phyloP scores from a whole-genome alignment of 2,329 filamentous ascomycete species.

The Ascochyta fabae region DNA sequence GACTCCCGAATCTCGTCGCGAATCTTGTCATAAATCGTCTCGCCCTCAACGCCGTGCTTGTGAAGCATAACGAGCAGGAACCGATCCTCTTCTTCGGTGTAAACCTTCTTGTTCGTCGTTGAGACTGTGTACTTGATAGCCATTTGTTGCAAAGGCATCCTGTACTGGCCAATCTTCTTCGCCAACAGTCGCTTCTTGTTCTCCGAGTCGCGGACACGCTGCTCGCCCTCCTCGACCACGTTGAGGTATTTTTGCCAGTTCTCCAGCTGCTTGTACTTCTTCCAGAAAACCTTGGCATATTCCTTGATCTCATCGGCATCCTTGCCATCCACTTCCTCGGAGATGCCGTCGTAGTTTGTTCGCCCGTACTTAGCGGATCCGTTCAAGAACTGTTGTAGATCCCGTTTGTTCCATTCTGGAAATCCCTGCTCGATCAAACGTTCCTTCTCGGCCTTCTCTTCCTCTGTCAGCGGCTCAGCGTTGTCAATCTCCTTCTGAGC shows the following conservation, averaged over 20 bases:
- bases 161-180: slow-evolving; percentile 95
- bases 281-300: slow-evolving; percentile 96
- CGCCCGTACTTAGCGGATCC: slow-evolving; percentile 92
- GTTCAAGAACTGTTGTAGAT: slow-evolving; percentile 98
- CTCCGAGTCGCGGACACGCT: slow-evolving; percentile 84
- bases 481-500: slow-evolving; percentile 95
- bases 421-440: slow-evolving; percentile 84
- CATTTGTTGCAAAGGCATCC: slow-evolving; percentile 95
- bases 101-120: slow-evolving; percentile 99
- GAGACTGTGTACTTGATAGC: slow-evolving; percentile 99
- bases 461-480: slow-evolving; percentile 84
- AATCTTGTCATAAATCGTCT: slow-evolving; percentile 89
- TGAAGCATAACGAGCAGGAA: slow-evolving; percentile 94
- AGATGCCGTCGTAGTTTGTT: slow-evolving; percentile 81
- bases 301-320: slow-evolving; percentile 81
- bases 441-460: slow-evolving; percentile 87
- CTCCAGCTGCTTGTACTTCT: slow-evolving; percentile 86
- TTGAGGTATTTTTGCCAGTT: slow-evolving; percentile 90
- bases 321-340: slow-evolving; percentile 91
- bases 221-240: slow-evolving; percentile 90
- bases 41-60: slow-evolving; percentile 88
- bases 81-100: slow-evolving; percentile 96
- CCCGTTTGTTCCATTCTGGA: slow-evolving; percentile 91
- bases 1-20: slow-evolving; percentile 96
- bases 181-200: slow-evolving; percentile 91